Base-by-base conservation (phyloP, 2,329 filamentous ascomycete genomes). In the Ophiostoma piceae region DNA sequence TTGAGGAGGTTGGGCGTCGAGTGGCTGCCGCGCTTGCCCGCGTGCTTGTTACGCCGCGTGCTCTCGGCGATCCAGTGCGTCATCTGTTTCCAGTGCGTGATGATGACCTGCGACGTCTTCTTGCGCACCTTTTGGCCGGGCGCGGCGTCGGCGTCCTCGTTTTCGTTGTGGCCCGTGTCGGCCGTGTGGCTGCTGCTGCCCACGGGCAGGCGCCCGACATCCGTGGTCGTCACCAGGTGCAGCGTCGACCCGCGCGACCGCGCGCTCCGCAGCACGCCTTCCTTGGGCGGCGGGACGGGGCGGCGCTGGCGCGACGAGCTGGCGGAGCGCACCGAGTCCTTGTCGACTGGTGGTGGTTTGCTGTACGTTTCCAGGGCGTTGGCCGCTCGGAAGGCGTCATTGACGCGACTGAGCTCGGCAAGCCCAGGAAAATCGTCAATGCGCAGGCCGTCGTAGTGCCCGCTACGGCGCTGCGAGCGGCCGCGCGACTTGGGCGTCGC, bases 271-370 rank as follows among this genome's bases (percentile, higher is more conserved):
- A 90, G 78, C 12, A 87, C 80, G 16, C 88, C 87, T 77, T 97
- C 94, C 78, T 97, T 97, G 1, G 94, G 93, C 60, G 94, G 94
- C 11, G 91, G 92, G 57, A 92, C 83, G 6, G 94, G 87, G 51
- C 85, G 90, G 66, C 92, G 88, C 72, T 91, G 88, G 71, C 90
- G 84, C 39, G 92, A 93, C 14, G 92, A 92, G 75, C 91, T 93
- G 29, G 85, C 85, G 22, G 90, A 94, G 43, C 92, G 86, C 68
- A 90, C 82, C 5, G 89, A 90, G 76, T 92, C 89, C 76, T 94
- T 94, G 76, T 95, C 91, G 68, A 94, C 82, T 0, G 92, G 90
- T 1, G 88, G 88, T 3, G 91, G 88, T 87, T 9, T 47, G n/a
- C 37, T 41, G 39, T 66, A 41, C 1, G 39, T 60, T 3, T 47